Conservation (phyloP, 1,139 yeast species). For the Yamadazyma pseudoaaseri region DNA sequence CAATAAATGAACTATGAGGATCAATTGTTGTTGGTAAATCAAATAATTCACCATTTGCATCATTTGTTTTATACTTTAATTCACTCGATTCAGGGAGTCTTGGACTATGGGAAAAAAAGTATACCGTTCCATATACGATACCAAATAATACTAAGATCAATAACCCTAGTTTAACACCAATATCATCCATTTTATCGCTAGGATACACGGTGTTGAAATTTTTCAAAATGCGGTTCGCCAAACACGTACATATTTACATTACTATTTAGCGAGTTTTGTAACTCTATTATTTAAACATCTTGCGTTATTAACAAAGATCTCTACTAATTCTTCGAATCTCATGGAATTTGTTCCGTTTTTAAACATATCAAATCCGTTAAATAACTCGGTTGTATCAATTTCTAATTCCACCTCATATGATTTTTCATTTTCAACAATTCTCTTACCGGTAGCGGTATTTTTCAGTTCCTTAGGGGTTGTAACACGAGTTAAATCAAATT, state of each 20-base stretch:
- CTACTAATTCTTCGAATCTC: constrained; percentile 68
- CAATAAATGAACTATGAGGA: constrained; percentile 28
- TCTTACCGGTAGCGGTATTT: constrained; percentile 37
- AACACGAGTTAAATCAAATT: constrained; percentile 70
- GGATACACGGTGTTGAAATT: constrained; percentile 3
- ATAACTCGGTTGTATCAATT: constrained; percentile 61
- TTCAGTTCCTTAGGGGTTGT: constrained; percentile 46
- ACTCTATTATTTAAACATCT: constrained; percentile 47
- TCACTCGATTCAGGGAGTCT: constrained; percentile 56
- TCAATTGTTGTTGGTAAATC: constrained; percentile 29
- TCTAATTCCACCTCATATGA: constrained; percentile 69
- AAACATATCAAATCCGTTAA: constrained; percentile 58
- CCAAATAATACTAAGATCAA: constrained; percentile 2
- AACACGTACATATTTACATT: neutral
- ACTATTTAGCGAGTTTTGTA: constrained; percentile 38
- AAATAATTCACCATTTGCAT: constrained; percentile 17
- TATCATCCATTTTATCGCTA: neutral
- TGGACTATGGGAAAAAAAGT: constrained; percentile 62
- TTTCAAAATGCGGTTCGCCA: constrained; percentile 1
- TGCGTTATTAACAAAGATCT: constrained; percentile 71
- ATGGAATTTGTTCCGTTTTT: constrained; percentile 52
- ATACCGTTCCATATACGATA: constrained; percentile 39
- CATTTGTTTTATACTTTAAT: constrained; percentile 46
- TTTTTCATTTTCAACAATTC: constrained; percentile 39
- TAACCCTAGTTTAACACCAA: neutral